Base-by-base conservation (phyloP, 2,329 filamentous ascomycete species). In the Pseudocercospora musae region DNA sequence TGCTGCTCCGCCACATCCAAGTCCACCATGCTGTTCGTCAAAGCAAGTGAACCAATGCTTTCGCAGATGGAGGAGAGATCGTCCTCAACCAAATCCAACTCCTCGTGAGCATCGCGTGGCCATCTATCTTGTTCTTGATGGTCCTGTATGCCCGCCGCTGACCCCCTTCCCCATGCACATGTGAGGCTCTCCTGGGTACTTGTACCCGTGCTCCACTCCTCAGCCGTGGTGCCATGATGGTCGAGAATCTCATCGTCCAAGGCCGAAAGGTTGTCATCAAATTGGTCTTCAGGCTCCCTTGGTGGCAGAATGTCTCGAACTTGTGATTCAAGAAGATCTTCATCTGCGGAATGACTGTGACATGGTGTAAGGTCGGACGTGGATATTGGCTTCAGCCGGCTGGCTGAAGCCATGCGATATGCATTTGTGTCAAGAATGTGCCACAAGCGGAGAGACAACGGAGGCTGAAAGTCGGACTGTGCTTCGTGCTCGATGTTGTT, bases 371-470 rank as follows among this genome's bases (percentile, higher is more conserved):
- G 25, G 23, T 54, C 52, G n/a, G 29, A 20, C 52, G 21, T 20
- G 29, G 13, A 37, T 23, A 23, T 31, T 21, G 52, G 27, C 29
- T 54, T 54, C 27, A 23, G 27, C 27, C 15, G 52, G n/a, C 31
- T 37, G 52, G 29, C 52, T 33, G 52, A 54, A 7, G n/a, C 29
- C 20, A 27, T 23, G 27, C 31, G 15, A 25, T 20, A 18, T 21
- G 29, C 31, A 40, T 21, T 18, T 20, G 29, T 31, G 18, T 54
- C 29, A 20, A 59, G 57, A 13, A 33, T 21, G 15, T 58, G 50
- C 59, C 62, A 65, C 33, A 65, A 44, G 31, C 40, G 46, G 29
- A 27, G 33, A 18, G 48, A 53, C 25, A 52, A 44, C 11, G 52
- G 27, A 33, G 27, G n/a, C n/a, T 23, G 52, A 31, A n/a, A 20